Evolutionary conservation across 176 grass and related monocot genomes (phyloP).

Genomic region (Oryza longistaminata): DNA sequence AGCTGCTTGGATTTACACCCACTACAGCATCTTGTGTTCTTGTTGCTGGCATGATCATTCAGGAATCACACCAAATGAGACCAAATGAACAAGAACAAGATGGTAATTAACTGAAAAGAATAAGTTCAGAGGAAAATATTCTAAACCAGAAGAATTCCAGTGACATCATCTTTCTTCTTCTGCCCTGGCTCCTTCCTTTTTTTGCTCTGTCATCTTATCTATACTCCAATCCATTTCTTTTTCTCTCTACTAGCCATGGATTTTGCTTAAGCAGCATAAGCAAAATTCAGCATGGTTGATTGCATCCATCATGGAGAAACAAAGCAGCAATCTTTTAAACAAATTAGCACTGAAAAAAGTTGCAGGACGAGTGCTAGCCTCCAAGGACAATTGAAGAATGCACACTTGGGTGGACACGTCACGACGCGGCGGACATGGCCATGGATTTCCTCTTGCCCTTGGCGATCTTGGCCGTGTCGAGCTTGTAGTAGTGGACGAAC

Average conservation of each 20-base stretch:
- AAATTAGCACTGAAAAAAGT: background rate
- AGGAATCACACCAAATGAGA: conserved; percentile 20
- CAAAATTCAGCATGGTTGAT: conserved; percentile 25
- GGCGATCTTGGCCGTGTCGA: conserved; percentile 30
- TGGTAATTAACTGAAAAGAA: too few relatives aligned
- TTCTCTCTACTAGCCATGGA: conserved; percentile 24
- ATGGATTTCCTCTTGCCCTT: conserved; percentile 45
- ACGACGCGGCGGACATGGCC: conserved; percentile 54
- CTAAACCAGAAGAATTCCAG: too few relatives aligned
- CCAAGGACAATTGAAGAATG: too few relatives aligned
- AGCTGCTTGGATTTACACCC: conserved; percentile 32
- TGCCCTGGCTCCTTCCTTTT: too few relatives aligned
- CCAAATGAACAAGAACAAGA: conserved; percentile 42
- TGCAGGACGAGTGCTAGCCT: too few relatives aligned
- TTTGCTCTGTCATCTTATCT: too few relatives aligned
- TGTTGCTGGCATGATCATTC: conserved; percentile 20
- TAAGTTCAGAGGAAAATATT: too few relatives aligned
- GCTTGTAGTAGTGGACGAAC: conserved; percentile 84
- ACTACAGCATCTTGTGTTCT: conserved; percentile 37
- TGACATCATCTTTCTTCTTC: too few relatives aligned
- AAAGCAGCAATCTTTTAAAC: too few relatives aligned
- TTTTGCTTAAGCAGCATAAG: too few relatives aligned
- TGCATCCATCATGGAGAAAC: too few relatives aligned
- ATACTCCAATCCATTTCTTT: too few relatives aligned
- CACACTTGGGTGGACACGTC: conserved; percentile 53